Evolutionary conservation across 371 early-diverging fungal genomes (phyloP).

Genomic region (Homolaphlyctis polyrhiza): DNA sequence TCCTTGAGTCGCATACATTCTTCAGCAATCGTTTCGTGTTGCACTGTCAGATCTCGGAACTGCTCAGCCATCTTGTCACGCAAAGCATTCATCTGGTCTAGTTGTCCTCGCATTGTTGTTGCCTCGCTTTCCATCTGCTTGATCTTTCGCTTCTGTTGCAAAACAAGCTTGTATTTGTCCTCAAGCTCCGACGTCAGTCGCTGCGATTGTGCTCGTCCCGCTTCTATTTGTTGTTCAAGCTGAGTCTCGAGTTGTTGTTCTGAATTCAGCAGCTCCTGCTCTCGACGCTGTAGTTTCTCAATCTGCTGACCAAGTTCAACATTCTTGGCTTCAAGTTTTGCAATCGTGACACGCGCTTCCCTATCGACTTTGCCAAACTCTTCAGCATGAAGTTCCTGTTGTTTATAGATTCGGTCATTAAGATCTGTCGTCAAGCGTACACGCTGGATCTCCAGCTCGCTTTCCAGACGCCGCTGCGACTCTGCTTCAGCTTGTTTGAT

Average conservation of each 20-base stretch:
- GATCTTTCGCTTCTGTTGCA: not conserved
- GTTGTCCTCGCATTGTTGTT: not conserved
- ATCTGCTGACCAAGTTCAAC: not conserved
- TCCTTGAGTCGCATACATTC: not conserved
- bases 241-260: not conserved
- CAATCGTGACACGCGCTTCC: not conserved
- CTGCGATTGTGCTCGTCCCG: not conserved
- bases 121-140: not conserved
- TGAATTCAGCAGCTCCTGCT: not conserved
- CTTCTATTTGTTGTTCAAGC: not conserved
- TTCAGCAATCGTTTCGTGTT: not conserved
- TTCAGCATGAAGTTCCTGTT: not conserved
- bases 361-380: not conserved
- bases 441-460: not conserved
- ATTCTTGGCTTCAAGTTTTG: not conserved
- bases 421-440: not conserved
- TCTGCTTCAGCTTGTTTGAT: not conserved
- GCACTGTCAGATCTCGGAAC: not conserved
- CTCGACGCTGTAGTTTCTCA: not conserved
- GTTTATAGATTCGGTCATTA: not conserved
- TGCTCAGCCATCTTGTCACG: slow-evolving; percentile 1
- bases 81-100: not conserved
- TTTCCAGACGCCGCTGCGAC: not conserved
- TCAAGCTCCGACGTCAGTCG: not conserved
- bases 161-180: not conserved